Evolutionary conservation across 2,329 filamentous ascomycete genomes (phyloP).

Genomic region (Helotiales sp.): DNA sequence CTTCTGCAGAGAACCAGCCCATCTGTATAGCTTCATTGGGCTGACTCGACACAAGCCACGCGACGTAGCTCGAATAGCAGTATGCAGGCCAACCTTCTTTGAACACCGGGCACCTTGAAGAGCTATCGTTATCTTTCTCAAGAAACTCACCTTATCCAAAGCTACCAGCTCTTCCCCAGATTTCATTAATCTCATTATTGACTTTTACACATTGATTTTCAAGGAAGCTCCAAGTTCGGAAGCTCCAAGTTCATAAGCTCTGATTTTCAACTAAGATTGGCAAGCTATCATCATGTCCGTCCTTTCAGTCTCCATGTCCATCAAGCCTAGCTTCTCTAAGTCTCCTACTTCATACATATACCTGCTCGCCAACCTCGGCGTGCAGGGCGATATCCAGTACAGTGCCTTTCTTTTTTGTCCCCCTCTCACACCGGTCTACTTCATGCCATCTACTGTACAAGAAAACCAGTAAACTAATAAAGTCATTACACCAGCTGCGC

Average conservation of each 20-base stretch:
- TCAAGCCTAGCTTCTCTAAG: constrained; percentile 19
- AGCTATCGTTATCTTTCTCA: neutral
- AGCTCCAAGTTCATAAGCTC: neutral
- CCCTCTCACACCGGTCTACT: neutral
- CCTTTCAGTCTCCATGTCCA: constrained; percentile 13
- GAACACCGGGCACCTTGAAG: neutral
- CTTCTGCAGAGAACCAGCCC: neutral
- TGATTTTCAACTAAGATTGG: no score
- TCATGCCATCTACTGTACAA: neutral
- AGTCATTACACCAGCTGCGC: no score
- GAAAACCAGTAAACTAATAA: no score
- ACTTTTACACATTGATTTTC: neutral
- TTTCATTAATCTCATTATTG: neutral
- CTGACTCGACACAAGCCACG: neutral
- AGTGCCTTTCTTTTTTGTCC: neutral
- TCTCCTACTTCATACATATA: constrained; percentile 13
- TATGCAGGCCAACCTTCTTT: neutral
- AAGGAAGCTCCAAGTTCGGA: neutral
- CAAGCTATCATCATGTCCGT: no score
- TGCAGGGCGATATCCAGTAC: constrained; percentile 23
- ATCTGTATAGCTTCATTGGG: neutral
- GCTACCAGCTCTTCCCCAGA: neutral
- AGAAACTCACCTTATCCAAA: neutral
- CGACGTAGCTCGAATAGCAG: constrained; percentile 22
- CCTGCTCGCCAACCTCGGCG: constrained; percentile 23